These are phyloP conservation scores for Xylariaceae sp. DNA, from an alignment of 2,329 filamentous ascomycete species.

Conservation along the genomic window DNA sequence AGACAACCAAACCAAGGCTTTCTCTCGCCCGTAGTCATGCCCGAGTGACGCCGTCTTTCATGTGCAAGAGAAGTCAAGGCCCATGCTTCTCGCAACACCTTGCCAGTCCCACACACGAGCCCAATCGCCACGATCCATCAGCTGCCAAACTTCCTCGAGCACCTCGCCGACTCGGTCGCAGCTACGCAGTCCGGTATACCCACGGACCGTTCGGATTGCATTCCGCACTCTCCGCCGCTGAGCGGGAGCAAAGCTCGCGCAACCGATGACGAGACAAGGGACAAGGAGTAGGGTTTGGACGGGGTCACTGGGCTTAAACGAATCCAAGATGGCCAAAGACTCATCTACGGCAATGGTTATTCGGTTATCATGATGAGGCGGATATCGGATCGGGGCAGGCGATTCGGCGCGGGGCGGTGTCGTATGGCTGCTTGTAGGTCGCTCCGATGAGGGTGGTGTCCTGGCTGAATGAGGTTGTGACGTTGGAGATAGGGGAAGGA, in stretches of 20 bases:
- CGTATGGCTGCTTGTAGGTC: slow-evolving; percentile 21
- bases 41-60: slow-evolving; percentile 19
- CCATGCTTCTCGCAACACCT: slow-evolving; percentile 54
- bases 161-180: slow-evolving; percentile 57
- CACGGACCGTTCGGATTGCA: slow-evolving; percentile 54
- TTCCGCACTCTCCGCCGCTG: slow-evolving; percentile 57
- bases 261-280: slow-evolving; percentile 63
- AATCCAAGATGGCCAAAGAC: slow-evolving; percentile 56
- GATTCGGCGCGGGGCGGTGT: slow-evolving; percentile 35
- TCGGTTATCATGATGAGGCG: slow-evolving; percentile 52
- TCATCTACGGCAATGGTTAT: slow-evolving; percentile 60
- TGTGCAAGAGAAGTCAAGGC: slow-evolving; percentile 58
- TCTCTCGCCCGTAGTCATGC: slow-evolving; percentile 2
- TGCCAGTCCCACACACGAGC: slow-evolving; percentile 67
- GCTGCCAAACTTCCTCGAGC: slow-evolving; percentile 61
- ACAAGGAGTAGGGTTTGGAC: slow-evolving; percentile 62
- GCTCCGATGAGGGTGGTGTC: slow-evolving; percentile 24
- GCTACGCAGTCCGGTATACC: slow-evolving; percentile 63
- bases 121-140: slow-evolving; percentile 63
- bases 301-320: slow-evolving; percentile 60
- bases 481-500: slow-evolving; percentile 29
- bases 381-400: slow-evolving; percentile 51
- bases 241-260: slow-evolving; percentile 56
- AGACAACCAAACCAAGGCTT: neutral
- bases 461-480: slow-evolving; percentile 25